Conservation (phyloP, 2,329 filamentous ascomycete genomes). For the Clarireedia monteithiana region DNA sequence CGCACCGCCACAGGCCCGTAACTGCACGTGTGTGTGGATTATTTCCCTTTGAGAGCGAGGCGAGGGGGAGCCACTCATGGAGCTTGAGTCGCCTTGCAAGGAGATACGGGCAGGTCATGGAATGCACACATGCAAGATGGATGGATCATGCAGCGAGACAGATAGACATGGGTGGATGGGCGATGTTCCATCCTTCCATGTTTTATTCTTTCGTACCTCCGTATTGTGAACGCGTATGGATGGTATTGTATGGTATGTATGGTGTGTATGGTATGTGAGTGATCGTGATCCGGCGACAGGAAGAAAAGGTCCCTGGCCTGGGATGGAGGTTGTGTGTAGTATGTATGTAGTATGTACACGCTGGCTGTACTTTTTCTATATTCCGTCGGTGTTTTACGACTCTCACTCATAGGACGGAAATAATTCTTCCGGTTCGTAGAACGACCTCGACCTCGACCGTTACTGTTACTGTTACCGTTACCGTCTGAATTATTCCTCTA, state of each 20-base stretch:
- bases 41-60: neutral
- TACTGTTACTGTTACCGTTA: neutral
- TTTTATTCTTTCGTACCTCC: neutral
- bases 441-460: neutral
- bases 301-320: neutral
- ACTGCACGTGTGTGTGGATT: neutral
- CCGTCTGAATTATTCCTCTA: neutral
- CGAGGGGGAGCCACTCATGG: too few relatives aligned
- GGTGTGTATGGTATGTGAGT: neutral
- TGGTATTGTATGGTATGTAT: neutral
- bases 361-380: too few relatives aligned
- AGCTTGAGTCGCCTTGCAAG: neutral
- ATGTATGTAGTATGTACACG: too few relatives aligned
- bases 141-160: neutral
- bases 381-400: neutral
- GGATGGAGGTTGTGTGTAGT: neutral
- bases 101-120: neutral
- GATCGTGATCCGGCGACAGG: neutral
- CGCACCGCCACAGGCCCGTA: neutral
- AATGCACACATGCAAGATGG: neutral
- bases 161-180: neutral
- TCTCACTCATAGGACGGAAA: slow-evolving; percentile 3
- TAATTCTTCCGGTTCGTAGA: slow-evolving; percentile 5
- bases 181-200: neutral
- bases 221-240: too few relatives aligned